A percentile compares a stretch with the other conserved stretches of the same genome.
Conservation (phyloP, 257 asterid species). For the Jaltomata sinuosa region DNA sequence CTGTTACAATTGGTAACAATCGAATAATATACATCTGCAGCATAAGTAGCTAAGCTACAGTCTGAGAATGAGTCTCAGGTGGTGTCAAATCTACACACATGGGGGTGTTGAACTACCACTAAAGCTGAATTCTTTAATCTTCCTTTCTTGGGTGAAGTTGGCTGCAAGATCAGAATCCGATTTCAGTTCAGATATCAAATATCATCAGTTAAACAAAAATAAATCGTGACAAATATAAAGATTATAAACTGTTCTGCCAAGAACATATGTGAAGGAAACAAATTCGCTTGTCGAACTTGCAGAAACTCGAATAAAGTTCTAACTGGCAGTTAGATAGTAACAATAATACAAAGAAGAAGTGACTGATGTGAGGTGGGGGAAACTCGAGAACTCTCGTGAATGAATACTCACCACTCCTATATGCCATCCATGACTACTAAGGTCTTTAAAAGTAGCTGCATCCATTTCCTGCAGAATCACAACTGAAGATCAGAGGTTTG, state of each 20-base stretch:
- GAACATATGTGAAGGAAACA: not conserved
- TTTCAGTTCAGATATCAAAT: not conserved
- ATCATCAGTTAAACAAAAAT: not conserved
- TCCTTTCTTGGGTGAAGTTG: constrained; percentile 40
- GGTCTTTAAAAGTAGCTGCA: constrained; percentile 59
- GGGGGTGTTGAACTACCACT: constrained; percentile 78
- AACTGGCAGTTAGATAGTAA: not conserved
- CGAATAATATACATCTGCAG: not conserved
- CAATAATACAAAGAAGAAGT: not conserved
- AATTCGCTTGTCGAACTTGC: not conserved
- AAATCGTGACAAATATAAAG: not conserved
- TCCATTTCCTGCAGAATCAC: constrained; percentile 65
- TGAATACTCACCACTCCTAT: constrained; percentile 67
- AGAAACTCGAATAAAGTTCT: not conserved
- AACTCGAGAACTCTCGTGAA: not conserved
- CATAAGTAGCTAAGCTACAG: not conserved
- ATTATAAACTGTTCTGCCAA: not conserved
- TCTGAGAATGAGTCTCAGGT: constrained; percentile 4
- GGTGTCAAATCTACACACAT: constrained; percentile 15
- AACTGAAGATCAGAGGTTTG: not conserved
- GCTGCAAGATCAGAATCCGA: constrained; percentile 27
- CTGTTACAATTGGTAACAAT: not conserved
- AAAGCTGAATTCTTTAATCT: constrained; percentile 41
- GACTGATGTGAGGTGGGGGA: not conserved
- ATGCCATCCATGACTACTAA: constrained; percentile 68